phyloP scores from a whole-genome alignment of 2,329 filamentous ascomycete species.

The Immersiporthe knoxdaviesiana region DNA sequence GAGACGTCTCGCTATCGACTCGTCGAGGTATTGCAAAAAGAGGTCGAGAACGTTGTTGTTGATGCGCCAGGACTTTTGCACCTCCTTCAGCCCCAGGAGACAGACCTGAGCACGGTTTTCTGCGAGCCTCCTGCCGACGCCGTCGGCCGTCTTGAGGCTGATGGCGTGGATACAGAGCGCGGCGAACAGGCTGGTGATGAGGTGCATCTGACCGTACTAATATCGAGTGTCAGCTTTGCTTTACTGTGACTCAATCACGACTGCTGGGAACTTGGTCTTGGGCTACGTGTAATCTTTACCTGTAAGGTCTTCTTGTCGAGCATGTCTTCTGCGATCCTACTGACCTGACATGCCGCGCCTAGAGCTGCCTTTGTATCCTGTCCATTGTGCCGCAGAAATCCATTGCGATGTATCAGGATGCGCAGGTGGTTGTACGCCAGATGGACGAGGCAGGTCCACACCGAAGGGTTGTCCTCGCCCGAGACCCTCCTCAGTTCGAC shows the following conservation, averaged over 20 bases:
- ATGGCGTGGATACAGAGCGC: slow-evolving; percentile 45
- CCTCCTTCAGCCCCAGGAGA: slow-evolving; percentile 43
- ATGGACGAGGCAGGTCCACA: slow-evolving; percentile 43
- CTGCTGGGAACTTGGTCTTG: neutral
- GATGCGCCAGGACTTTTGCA: slow-evolving; percentile 46
- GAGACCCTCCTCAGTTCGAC: slow-evolving; percentile 36
- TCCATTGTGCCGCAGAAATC: slow-evolving; percentile 38
- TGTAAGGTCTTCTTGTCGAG: slow-evolving; percentile 31
- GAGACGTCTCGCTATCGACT: slow-evolving; percentile 42
- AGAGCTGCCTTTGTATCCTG: slow-evolving; percentile 38
- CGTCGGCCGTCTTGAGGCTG: slow-evolving; percentile 40
- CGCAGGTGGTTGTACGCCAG: slow-evolving; percentile 44
- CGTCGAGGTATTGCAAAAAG: slow-evolving; percentile 44
- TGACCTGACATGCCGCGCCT: slow-evolving; percentile 41
- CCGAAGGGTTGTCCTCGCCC: slow-evolving; percentile 40
- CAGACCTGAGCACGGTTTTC: slow-evolving; percentile 45
- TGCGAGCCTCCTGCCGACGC: slow-evolving; percentile 41
- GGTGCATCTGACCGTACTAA: slow-evolving; percentile 44
- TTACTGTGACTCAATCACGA: neutral
- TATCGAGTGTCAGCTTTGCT: slow-evolving; percentile 36
- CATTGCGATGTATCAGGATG: slow-evolving; percentile 42
- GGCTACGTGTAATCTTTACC: neutral
- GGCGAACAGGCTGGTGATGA: slow-evolving; percentile 44
- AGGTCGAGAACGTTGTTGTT: slow-evolving; percentile 45
- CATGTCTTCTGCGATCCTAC: slow-evolving; percentile 45